phyloP scores from a whole-genome alignment of 306 rosid species.

The Prosopis cineraria region DNA sequence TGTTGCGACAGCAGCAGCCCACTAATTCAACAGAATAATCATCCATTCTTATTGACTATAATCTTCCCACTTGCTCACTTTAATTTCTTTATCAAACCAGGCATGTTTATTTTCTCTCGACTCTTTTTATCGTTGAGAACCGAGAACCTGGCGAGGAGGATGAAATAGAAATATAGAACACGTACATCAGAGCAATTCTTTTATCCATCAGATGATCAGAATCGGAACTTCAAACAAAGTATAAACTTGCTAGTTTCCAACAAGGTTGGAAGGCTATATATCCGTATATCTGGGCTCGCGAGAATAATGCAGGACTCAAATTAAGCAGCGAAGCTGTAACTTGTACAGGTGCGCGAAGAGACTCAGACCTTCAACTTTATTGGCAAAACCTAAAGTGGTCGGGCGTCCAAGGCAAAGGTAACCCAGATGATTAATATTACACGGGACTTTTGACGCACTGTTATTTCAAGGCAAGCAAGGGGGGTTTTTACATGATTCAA shows the following conservation, averaged over 20 bases:
- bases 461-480: not conserved
- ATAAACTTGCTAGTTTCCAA: conserved; percentile 11
- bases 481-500: not conserved
- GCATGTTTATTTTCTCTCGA: not conserved
- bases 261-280: not conserved
- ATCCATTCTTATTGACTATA: conserved; percentile 35
- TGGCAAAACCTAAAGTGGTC: not conserved
- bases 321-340: not conserved
- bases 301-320: not conserved
- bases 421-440: not conserved
- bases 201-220: not conserved
- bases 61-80: conserved; percentile 40
- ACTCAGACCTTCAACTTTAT: not conserved
- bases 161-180: not conserved
- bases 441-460: not conserved
- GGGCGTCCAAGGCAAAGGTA: not conserved
- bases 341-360: not conserved
- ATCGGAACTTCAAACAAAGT: not conserved
- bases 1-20: conserved; percentile 31
- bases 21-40: conserved; percentile 31
- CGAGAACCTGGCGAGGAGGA: not conserved
- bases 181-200: conserved; percentile 10
- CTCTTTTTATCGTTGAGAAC: conserved; percentile 15
- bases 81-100: conserved; percentile 47
- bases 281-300: not conserved